Base-by-base conservation (phyloP, 2,329 filamentous ascomycete genomes). In the Xylariaceae sp. region DNA sequence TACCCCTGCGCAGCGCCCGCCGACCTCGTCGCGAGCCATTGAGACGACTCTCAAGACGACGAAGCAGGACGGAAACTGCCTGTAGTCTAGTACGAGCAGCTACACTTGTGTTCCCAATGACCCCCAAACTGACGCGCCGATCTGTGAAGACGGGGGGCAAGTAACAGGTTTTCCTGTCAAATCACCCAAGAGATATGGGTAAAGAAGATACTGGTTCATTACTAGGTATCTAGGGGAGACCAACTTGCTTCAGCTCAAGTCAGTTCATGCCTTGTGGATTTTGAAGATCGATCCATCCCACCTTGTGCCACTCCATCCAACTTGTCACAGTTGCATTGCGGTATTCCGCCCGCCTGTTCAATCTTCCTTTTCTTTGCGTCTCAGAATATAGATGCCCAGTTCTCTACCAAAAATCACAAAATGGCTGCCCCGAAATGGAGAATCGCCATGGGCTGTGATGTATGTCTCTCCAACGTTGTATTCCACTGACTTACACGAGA, bases 391-490 rank as follows among this genome's bases (percentile, higher is more conserved):
- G 22, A 28, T 7, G 7, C 22, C 22, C 22, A 4, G 22, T 33
- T 31, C n/a, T 47, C 6, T 17, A 41, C 36, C 22, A 45, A n/a
- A 38, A 16, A 42, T 50, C 50, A 48, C 45, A 55, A 71, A 47
- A 77, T 78, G 75, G 53, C 63, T 33, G 62, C 72, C 53, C 75
- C 74, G 45, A 73, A 72, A 57, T 80, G 77, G 77, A 78, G 70
- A 63, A 78, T 81, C 50, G 78, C 74, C 41, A 71, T 81, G 58
- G 78, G 76, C 60, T 78, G 77, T 62, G 78, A 81, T 71, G 78
- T 80, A 66, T 19, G 56, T 53, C 16, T 5, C 16, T 31, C 2
- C 9, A 38, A 42, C 42, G 14, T 11, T 33, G 12, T 36, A 13
- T 38, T 17, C 10, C 16, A n/a, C 11, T 6, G 18, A 19, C 3